Percentiles rank a stretch among this genome's conserved stretches.
Evolutionary conservation across 2,329 filamentous ascomycete species (phyloP).

Genomic region (Talaromyces verruculosus): DNA sequence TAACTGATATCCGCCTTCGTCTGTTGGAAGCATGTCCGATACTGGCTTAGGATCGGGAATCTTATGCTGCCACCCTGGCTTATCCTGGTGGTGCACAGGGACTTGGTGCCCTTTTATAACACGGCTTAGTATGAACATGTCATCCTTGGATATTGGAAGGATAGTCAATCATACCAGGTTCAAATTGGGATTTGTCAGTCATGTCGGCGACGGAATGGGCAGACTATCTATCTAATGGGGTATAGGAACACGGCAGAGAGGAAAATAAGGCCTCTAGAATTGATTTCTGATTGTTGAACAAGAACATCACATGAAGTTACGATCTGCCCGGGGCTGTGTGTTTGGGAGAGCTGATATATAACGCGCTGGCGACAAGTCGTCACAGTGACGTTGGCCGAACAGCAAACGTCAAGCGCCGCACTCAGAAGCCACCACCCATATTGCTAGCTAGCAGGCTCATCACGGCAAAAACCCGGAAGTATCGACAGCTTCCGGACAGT

Average conservation of each 20-base stretch:
- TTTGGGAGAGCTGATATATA: background rate
- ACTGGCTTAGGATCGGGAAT: constrained; percentile 60
- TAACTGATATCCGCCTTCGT: constrained; percentile 65
- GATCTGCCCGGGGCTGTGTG: background rate
- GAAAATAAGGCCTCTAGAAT: background rate
- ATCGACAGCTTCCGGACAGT: background rate
- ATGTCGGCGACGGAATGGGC: constrained; percentile 2
- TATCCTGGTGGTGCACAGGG: constrained; percentile 54
- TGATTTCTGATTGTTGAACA: background rate
- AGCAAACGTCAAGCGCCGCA: constrained; percentile 9
- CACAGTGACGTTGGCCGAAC: constrained; percentile 19
- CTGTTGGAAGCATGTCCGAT: constrained; percentile 65
- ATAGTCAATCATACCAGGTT: constrained; percentile 29
- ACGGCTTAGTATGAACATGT: background rate
- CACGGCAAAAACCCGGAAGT: background rate
- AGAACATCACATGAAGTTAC: background rate
- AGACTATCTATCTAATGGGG: background rate
- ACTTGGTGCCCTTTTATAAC: constrained; percentile 45
- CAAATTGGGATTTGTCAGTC: constrained; percentile 35
- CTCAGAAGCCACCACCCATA: constrained; percentile 15
- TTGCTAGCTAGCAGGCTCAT: background rate
- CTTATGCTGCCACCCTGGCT: constrained; percentile 55
- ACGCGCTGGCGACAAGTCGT: constrained; percentile 1
- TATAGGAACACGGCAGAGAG: background rate
- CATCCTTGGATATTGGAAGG: too few species aligned